These are phyloP conservation scores for Microdochium nivale DNA, from an alignment of 2,329 filamentous ascomycete species.

Conservation along the genomic window DNA sequence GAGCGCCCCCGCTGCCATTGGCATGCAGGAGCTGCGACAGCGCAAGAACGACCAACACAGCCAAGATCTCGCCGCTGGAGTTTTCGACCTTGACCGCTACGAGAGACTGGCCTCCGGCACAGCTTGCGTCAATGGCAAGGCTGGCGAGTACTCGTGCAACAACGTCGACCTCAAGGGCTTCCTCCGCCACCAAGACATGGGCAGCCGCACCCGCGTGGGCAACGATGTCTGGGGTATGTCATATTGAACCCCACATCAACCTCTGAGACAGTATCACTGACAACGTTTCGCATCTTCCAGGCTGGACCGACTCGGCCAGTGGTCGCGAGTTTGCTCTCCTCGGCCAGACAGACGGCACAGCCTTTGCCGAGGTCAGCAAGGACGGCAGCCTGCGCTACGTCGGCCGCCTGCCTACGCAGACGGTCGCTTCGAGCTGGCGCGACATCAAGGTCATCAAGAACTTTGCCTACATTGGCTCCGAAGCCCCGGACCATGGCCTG, in stretches of 20 bases:
- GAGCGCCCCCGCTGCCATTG: constrained; percentile 1
- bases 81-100: constrained; percentile 2
- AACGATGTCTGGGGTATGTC: constrained; percentile 25
- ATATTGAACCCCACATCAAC: background rate
- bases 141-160: constrained; percentile 25
- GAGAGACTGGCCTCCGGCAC: constrained; percentile 1
- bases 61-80: background rate
- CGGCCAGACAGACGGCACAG: constrained; percentile 39
- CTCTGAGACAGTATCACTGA: background rate
- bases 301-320: background rate
- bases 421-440: constrained; percentile 22
- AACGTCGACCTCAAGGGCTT: constrained; percentile 29
- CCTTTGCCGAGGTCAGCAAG: constrained; percentile 36
- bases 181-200: constrained; percentile 26
- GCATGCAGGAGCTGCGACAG: constrained; percentile 1
- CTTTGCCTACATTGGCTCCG: constrained; percentile 27
- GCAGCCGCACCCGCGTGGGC: constrained; percentile 24
- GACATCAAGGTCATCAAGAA: constrained; percentile 29
- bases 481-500: constrained; percentile 41
- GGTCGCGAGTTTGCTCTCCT: constrained; percentile 41
- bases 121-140: constrained; percentile 20
- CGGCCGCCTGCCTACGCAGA: constrained; percentile 34
- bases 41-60: constrained; percentile 1
- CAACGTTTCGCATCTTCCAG: background rate
- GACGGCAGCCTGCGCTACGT: constrained; percentile 35